Evolutionary conservation across 1,284 basidiomycete species (phyloP), one percentile per base, ranked within the genome.

Genomic region (Puccinia triticina): DNA sequence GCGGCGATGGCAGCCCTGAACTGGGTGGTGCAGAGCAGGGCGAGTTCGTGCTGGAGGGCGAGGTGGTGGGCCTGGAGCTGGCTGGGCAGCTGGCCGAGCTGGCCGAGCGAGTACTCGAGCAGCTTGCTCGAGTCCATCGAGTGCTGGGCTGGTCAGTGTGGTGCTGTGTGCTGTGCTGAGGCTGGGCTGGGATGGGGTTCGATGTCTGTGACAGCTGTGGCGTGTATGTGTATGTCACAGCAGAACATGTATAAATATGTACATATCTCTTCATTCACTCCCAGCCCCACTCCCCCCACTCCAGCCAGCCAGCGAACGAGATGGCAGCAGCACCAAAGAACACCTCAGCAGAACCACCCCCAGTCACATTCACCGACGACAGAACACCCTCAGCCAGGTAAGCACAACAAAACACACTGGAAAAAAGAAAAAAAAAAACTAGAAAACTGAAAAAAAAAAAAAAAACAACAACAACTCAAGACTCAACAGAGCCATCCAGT

Each of bases 341-440:
- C n/a, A n/a, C n/a, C n/a, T n/a, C n/a, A n/a, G n/a, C n/a, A n/a
- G 61, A 78, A 34, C 76, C 76, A 67, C 61, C 64, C 1, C 76
- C 76, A 16, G 69, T 50, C 11, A 50, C 46, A 5, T 78, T 26
- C 50, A n/a, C 43, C 16, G 76, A 78, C 46, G 59, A 78, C 8
- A 59, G 48, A 34, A 37, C 59, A 2, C 61, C 76, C 2, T 78
- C 76, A 21, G 59, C 76, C 23, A 66, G 76, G 76, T 78, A 66
- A 50, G 46, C 37, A 37, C 7, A 64, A 64, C 11, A 21, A 57
- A 23, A 4, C 10, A 43, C 0, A 7, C 3, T 55, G 29, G 4
- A 57, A 7, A 57, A 5, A 57, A 57, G n/a, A 37, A 23, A 64
- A 64, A 21, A 21, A 57, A 23, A 4, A 34, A 43, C 0, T 29